These are phyloP conservation scores for Cryptococcus jaspeensis DNA, from an alignment of 1,284 basidiomycete species.

Conservation along the genomic window DNA sequence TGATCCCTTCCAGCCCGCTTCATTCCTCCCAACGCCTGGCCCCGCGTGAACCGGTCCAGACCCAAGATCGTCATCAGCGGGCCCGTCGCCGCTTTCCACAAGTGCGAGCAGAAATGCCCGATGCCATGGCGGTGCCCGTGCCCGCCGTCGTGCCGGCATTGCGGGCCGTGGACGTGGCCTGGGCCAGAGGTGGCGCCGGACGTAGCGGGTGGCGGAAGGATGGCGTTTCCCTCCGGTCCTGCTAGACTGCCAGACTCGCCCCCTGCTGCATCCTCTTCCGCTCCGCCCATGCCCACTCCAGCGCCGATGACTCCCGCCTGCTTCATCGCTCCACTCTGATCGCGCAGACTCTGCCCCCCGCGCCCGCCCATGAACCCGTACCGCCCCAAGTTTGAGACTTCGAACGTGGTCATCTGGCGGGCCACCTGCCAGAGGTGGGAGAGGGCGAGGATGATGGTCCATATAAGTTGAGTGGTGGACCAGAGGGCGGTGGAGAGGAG, in stretches of 20 bases:
- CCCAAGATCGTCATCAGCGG: constrained; percentile 77
- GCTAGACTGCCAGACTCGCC: neutral
- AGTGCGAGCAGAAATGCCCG: constrained; percentile 23
- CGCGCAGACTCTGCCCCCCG: constrained; percentile 57
- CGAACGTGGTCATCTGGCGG: constrained; percentile 93
- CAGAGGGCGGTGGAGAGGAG: constrained; percentile 76
- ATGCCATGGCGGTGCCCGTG: constrained; percentile 48
- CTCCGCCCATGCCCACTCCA: constrained; percentile 38
- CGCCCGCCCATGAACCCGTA: constrained; percentile 97
- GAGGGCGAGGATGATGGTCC: constrained; percentile 83
- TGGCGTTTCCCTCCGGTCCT: constrained; percentile 24
- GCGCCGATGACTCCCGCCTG: constrained; percentile 39
- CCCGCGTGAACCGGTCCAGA: constrained; percentile 88
- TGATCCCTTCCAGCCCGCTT: constrained; percentile 60
- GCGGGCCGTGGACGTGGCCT: constrained; percentile 26
- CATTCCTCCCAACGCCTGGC: constrained; percentile 80
- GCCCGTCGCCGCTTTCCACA: constrained; percentile 41
- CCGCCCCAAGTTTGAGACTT: constrained; percentile 90
- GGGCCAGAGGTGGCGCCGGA: neutral
- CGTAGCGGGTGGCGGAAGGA: constrained; percentile 13
- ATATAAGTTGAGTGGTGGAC: constrained; percentile 86
- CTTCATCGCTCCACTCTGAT: constrained; percentile 49
- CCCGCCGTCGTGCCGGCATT: constrained; percentile 29
- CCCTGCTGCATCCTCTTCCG: constrained; percentile 27
- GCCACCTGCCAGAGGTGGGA: constrained; percentile 89